Conservation (phyloP, 2,329 filamentous ascomycete species). For the Pseudopyricularia cyperi region DNA sequence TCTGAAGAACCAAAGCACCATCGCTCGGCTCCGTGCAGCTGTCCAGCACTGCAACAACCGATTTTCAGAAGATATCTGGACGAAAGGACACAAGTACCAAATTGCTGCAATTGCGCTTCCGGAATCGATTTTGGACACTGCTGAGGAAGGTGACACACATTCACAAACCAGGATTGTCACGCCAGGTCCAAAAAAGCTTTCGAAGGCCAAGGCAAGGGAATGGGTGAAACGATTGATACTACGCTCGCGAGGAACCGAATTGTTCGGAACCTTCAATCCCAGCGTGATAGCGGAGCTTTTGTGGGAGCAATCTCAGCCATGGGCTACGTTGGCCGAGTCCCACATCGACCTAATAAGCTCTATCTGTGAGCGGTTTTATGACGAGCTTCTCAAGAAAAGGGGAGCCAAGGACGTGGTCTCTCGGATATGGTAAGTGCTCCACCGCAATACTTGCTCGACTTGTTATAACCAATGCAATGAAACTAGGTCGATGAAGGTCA, state of each 20-base stretch:
- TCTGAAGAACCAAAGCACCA: neutral
- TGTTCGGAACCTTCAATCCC: conserved; percentile 21
- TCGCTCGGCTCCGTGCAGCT: neutral
- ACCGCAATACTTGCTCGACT: neutral
- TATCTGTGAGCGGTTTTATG: neutral
- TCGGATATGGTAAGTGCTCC: neutral
- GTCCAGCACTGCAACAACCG: neutral
- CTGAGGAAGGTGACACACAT: neutral
- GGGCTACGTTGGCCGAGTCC: conserved; percentile 7
- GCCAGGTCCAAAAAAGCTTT: neutral
- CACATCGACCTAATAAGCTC: neutral
- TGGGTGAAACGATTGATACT: conserved; percentile 14
- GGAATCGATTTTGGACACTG: neutral
- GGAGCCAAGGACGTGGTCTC: neutral
- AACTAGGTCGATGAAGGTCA: neutral
- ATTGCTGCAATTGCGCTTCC: too few species aligned
- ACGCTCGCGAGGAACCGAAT: conserved; percentile 17
- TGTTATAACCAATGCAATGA: neutral
- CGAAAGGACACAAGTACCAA: neutral
- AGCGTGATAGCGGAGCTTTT: conserved; percentile 19
- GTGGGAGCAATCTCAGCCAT: conserved; percentile 16
- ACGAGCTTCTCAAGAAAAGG: neutral
- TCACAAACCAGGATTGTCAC: neutral
- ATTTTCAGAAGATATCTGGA: neutral
- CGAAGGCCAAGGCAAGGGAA: conserved; percentile 5